phyloP scores from a whole-genome alignment of 805 yeast genomes.

The Sugiyamaella smithiae region DNA sequence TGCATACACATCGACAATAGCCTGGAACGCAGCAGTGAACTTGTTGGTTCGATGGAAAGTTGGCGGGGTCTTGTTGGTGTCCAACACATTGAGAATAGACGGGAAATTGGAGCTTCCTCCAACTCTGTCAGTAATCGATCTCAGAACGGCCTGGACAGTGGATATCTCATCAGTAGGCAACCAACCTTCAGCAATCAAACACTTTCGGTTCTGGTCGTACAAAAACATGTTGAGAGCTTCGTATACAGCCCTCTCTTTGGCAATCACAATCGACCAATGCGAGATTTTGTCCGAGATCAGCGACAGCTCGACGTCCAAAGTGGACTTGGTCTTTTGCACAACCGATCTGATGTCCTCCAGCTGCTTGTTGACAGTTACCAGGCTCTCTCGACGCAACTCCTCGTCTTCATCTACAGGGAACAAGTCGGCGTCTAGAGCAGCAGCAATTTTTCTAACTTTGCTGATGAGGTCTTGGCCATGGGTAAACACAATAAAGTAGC shows the following conservation, averaged over 20 bases:
- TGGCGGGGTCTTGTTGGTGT: constrained; percentile 86
- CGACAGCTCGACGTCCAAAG: constrained; percentile 72
- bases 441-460: constrained; percentile 79
- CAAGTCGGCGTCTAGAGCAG: constrained; percentile 81
- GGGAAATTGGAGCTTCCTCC: constrained; percentile 39
- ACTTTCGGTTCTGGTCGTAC: constrained; percentile 78
- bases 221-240: constrained; percentile 74
- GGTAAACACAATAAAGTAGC: constrained; percentile 83
- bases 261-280: constrained; percentile 65
- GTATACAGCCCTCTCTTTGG: constrained; percentile 81
- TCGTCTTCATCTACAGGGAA: constrained; percentile 56
- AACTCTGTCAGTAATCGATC: constrained; percentile 55
- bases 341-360: constrained; percentile 59
- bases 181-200: constrained; percentile 96
- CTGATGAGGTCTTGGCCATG: constrained; percentile 77
- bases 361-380: constrained; percentile 44
- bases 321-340: constrained; percentile 59
- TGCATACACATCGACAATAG: constrained; percentile 94
- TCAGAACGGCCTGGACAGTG: constrained; percentile 61
- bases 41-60: constrained; percentile 93
- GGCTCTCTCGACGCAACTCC: constrained; percentile 37
- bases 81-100: constrained; percentile 52
- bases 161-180: constrained; percentile 75
- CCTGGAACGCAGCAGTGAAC: constrained; percentile 89
- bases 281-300: constrained; percentile 73